Base-by-base conservation (phyloP, 2,329 filamentous ascomycete genomes). In the Talaromyces sp. region DNA sequence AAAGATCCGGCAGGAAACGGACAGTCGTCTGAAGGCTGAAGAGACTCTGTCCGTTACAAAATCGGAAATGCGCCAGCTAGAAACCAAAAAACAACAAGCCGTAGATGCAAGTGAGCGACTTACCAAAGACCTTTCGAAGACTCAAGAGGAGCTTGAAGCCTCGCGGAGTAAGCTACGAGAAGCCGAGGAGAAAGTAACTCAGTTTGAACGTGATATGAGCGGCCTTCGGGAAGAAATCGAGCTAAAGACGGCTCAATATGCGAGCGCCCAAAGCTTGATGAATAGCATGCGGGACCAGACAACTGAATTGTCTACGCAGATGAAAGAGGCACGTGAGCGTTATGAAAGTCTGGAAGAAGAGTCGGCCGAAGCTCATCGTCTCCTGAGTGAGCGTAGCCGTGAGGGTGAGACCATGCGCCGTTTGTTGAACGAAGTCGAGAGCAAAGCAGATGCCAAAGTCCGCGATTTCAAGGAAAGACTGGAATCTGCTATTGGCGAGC, bases 401-500 rank as follows among this genome's bases (percentile, higher is more conserved):
- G 95, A 99, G 76, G 91, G 88, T 28, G 93, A 98, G 78, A 97
- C 92, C 0, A 98, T 99, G 93, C 87, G 95, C 36, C 84, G 92
- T 55, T 82, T 98, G 63, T 80, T 99, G 13, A 88, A 88, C 17
- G 93, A 98, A 66, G 91, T 93, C 9, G 92, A 98, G 73, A 86
- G 89, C 63, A 84, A 91, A 10, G 88, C 93, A 1, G 93, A 98
- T 66, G 81, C 81, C 63, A 90, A 92, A 70, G 85, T 96, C 19
- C 87, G 91, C 30, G 93, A 98, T 66, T 95, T 96, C 87, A 89
- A 91, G 59, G 87, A 91, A 62, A 87, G 89, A 2, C 88, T 98
- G 83, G 93, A 98, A 70, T 82, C 90, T 1, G 93, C 93, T 0
- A 84, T 96, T n/a, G 93, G 97, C 73, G 95, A 99, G 75, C 86